These are phyloP conservation scores for Solanum clarkiae DNA, from an alignment of 257 asterid species.

Conservation along the genomic window DNA sequence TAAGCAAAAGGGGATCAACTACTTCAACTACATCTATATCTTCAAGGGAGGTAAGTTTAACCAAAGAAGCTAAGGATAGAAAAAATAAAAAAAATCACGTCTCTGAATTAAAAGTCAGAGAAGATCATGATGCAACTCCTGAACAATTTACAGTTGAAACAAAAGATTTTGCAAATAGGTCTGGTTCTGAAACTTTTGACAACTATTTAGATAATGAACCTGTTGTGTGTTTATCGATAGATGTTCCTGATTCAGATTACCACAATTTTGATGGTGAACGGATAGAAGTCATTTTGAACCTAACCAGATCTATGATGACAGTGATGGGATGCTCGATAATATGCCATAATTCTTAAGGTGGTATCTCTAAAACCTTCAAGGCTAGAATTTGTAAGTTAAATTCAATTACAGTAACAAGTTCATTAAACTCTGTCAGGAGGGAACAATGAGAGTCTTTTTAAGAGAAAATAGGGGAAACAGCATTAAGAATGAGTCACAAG, in stretches of 20 bases:
- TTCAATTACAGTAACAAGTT: conserved; percentile 16
- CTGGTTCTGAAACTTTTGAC: background rate
- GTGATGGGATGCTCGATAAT: conserved; percentile 62
- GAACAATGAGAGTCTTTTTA: too few species aligned
- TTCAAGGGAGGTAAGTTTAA: conserved; percentile 7
- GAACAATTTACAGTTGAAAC: conserved; percentile 13
- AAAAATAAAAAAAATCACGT: background rate
- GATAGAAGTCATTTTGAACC: conserved; percentile 30
- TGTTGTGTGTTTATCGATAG: conserved; percentile 12
- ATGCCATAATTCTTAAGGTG: conserved; percentile 45
- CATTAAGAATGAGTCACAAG: too few species aligned
- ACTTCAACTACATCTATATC: conserved; percentile 4
- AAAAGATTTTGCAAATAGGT: conserved; percentile 4
- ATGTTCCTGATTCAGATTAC: conserved; percentile 44
- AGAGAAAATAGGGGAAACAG: too few species aligned
- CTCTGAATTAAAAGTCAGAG: background rate
- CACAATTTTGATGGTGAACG: conserved; percentile 42
- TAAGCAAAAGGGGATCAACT: conserved; percentile 15
- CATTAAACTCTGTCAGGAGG: conserved; percentile 19
- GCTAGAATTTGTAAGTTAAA: conserved; percentile 43
- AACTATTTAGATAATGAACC: background rate
- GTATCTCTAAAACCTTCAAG: conserved; percentile 47
- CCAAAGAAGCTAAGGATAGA: conserved; percentile 7
- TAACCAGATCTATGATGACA: conserved; percentile 55
- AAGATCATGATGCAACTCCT: conserved; percentile 7